phyloP scores from a whole-genome alignment of 345 rosid species.

The Sonneratia caseolaris region DNA sequence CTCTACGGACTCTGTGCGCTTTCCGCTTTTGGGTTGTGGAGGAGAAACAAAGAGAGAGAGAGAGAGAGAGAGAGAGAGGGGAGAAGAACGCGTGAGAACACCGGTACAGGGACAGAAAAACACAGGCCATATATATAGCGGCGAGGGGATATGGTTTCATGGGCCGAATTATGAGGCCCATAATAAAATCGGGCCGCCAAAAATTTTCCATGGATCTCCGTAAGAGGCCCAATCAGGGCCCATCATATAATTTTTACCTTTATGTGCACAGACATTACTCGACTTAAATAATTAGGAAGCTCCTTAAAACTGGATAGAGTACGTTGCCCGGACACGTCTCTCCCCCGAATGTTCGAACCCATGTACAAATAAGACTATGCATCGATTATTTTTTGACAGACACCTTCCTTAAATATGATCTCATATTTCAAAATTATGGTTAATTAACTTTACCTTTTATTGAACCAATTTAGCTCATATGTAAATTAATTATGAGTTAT shows the following conservation, averaged over 20 bases:
- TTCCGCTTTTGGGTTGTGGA: neutral
- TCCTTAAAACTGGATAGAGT: too few species aligned
- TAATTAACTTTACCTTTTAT: too few species aligned
- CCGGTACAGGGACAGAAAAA: neutral
- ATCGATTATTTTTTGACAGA: too few species aligned
- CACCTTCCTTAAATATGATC: too few species aligned
- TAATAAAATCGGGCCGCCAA: neutral
- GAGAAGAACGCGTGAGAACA: neutral
- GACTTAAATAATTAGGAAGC: too few species aligned
- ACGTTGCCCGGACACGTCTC: too few species aligned
- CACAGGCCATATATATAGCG: neutral
- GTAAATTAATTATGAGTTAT: too few species aligned
- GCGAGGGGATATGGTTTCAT: neutral
- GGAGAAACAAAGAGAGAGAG: neutral
- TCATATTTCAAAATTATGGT: too few species aligned
- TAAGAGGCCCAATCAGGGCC: neutral
- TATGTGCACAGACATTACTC: too few species aligned
- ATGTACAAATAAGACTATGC: too few species aligned
- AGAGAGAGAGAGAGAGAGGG: neutral
- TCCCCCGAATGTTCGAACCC: too few species aligned
- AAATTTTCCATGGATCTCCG: neutral
- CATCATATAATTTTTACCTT: neutral
- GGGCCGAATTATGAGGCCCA: neutral
- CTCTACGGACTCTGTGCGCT: conserved; percentile 7
- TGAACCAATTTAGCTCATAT: too few species aligned